Percentiles rank a stretch among this genome's conserved stretches.
Conservation (phyloP, 768 basidiomycete genomes). For the Lanmaoa rubissima region DNA sequence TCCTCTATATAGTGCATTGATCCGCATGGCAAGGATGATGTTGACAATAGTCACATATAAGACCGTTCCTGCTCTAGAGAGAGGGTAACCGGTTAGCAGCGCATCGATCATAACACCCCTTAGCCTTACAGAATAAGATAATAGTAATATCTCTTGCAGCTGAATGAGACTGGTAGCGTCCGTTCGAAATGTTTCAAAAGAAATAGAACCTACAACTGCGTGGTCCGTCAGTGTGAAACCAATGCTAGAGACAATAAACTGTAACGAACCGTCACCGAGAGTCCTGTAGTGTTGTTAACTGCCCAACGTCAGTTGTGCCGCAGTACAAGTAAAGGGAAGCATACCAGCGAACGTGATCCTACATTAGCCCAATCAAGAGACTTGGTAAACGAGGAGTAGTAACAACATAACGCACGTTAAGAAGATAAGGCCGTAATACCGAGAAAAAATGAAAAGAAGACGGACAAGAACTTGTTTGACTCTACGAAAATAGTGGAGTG, state of each 20-base stretch:
- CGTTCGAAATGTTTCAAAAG: neutral
- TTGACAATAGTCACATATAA: conserved; percentile 22
- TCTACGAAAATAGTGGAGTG: neutral
- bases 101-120: neutral
- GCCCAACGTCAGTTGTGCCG: neutral
- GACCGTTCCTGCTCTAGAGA: conserved; percentile 18
- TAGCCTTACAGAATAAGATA: conserved; percentile 20
- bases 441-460: conserved; percentile 21
- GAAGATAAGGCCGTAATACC: conserved; percentile 27
- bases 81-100: neutral
- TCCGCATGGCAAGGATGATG: conserved; percentile 19
- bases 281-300: conserved; percentile 24
- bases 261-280: conserved; percentile 16
- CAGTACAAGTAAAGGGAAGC: neutral
- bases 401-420: conserved; percentile 9
- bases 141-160: conserved; percentile 24
- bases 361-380: neutral
- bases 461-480: conserved; percentile 11
- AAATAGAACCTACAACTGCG: conserved; percentile 19
- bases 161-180: neutral
- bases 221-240: neutral
- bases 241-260: neutral
- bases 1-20: conserved; percentile 15
- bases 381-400: neutral
- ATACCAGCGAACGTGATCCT: conserved; percentile 19